Conservation (phyloP, 2,329 filamentous ascomycete genomes). For the Xylaria sp. region DNA sequence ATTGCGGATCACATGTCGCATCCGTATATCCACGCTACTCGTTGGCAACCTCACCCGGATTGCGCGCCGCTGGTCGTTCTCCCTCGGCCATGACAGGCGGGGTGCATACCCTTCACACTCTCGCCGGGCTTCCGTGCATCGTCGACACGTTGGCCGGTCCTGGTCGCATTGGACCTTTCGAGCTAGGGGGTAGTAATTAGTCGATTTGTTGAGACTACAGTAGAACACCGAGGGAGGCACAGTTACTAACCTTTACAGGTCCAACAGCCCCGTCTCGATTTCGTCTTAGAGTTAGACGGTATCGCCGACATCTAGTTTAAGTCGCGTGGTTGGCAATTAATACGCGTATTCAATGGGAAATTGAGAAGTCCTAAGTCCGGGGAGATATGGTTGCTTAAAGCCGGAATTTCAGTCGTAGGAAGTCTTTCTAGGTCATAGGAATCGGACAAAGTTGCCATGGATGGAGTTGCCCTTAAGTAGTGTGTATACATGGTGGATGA, state of each 20-base stretch:
- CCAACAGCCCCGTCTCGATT: slow-evolving; percentile 29
- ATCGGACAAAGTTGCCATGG: slow-evolving; percentile 26
- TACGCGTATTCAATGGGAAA: neutral
- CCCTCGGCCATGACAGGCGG: slow-evolving; percentile 41
- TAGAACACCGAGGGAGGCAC: neutral
- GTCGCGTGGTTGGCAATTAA: neutral
- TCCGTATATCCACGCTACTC: neutral
- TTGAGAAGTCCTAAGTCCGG: neutral
- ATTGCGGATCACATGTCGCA: neutral
- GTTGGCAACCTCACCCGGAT: slow-evolving; percentile 15
- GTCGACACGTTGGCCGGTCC: slow-evolving; percentile 30
- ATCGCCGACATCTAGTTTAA: neutral
- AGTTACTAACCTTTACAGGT: slow-evolving; percentile 35
- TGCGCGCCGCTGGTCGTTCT: slow-evolving; percentile 34
- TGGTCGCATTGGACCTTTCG: slow-evolving; percentile 37
- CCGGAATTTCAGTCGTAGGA: neutral
- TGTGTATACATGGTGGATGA: neutral
- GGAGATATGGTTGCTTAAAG: neutral
- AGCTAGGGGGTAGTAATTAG: slow-evolving; percentile 16
- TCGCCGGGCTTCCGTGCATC: slow-evolving; percentile 29
- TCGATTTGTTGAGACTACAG: neutral
- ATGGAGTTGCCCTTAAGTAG: slow-evolving; percentile 22
- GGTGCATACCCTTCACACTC: slow-evolving; percentile 36
- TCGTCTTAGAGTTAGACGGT: neutral
- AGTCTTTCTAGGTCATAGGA: neutral